These are phyloP conservation scores for Saxophila tyrrhenica DNA, from an alignment of 495 filamentous ascomycete genomes.

Conservation along the genomic window DNA sequence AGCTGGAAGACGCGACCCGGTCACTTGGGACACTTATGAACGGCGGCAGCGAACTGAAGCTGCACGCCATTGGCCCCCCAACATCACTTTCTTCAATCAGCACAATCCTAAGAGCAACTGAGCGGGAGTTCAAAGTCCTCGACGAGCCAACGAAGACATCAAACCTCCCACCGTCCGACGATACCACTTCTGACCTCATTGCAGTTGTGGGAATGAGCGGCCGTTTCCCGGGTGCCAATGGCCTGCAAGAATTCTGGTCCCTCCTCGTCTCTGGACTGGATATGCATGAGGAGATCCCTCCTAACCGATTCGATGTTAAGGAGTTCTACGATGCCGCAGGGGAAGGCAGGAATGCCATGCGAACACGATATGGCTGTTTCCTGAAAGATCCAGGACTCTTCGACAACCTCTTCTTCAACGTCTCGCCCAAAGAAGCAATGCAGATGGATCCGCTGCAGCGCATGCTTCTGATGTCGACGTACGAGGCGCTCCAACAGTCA, in stretches of 20 bases:
- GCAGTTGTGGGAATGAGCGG: slow-evolving; percentile 25
- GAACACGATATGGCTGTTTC: slow-evolving; percentile 21
- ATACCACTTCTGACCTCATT: slow-evolving; percentile 9
- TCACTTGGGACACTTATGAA: background rate
- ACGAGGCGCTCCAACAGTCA: slow-evolving; percentile 32
- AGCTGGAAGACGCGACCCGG: background rate
- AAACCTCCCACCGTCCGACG: no score
- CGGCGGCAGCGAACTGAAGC: background rate
- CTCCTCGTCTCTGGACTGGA: slow-evolving; percentile 17
- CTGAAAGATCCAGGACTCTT: slow-evolving; percentile 23
- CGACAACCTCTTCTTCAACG: slow-evolving; percentile 32
- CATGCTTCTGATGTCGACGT: slow-evolving; percentile 28
- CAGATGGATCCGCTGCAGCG: slow-evolving; percentile 29
- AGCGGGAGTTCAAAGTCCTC: background rate
- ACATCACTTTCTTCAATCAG: background rate
- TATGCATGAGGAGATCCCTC: slow-evolving; percentile 18
- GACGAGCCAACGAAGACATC: no score
- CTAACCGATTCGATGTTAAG: slow-evolving; percentile 18
- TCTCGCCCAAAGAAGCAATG: slow-evolving; percentile 31
- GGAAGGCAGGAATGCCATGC: slow-evolving; percentile 21
- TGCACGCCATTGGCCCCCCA: background rate
- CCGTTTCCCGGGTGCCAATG: slow-evolving; percentile 21
- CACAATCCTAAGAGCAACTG: background rate
- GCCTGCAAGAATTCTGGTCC: slow-evolving; percentile 21
- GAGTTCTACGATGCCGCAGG: slow-evolving; percentile 19